Percentiles rank a stretch among this genome's conserved stretches.
Conservation (phyloP, 78 protist genomes). For the Capsaspora owczarzaki region DNA sequence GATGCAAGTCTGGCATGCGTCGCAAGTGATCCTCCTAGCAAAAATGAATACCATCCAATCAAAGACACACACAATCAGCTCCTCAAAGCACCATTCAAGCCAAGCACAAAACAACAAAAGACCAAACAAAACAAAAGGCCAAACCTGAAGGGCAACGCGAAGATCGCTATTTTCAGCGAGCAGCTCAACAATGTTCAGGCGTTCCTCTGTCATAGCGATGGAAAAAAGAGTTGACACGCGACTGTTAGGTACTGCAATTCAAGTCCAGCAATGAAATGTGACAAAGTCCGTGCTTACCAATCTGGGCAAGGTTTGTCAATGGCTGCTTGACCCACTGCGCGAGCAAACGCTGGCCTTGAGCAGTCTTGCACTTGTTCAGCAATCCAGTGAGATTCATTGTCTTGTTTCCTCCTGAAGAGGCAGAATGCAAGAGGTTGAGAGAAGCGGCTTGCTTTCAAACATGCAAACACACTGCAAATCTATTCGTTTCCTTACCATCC, state of each 20-base stretch:
- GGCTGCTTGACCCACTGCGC: constrained; percentile 86
- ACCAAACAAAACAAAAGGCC: too few relatives aligned
- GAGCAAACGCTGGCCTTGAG: constrained; percentile 77
- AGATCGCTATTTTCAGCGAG: constrained; percentile 28
- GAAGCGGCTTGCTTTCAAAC: not conserved
- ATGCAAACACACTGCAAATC: not conserved
- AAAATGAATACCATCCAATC: not conserved
- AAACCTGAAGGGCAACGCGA: too few relatives aligned
- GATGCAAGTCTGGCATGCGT: constrained; percentile 48
- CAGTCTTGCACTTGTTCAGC: constrained; percentile 74
- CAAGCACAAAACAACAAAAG: too few relatives aligned
- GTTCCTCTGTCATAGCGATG: constrained; percentile 8
- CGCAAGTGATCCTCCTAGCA: not conserved
- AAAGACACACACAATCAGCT: too few relatives aligned
- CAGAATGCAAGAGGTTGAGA: not conserved
- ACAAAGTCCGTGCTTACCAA: constrained; percentile 1
- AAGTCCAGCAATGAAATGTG: too few relatives aligned
- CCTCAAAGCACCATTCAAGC: too few relatives aligned
- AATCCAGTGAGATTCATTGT: constrained; percentile 41
- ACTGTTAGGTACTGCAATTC: too few relatives aligned
- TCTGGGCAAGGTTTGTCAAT: constrained; percentile 33
- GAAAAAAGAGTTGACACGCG: too few relatives aligned
- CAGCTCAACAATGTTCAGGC: constrained; percentile 51
- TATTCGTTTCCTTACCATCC: not conserved
- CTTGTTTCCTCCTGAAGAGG: not conserved